Evolutionary conservation across 305 asterid genomes (phyloP), one percentile per base, ranked within the genome.

Genomic region (Euphrasia arctica): DNA sequence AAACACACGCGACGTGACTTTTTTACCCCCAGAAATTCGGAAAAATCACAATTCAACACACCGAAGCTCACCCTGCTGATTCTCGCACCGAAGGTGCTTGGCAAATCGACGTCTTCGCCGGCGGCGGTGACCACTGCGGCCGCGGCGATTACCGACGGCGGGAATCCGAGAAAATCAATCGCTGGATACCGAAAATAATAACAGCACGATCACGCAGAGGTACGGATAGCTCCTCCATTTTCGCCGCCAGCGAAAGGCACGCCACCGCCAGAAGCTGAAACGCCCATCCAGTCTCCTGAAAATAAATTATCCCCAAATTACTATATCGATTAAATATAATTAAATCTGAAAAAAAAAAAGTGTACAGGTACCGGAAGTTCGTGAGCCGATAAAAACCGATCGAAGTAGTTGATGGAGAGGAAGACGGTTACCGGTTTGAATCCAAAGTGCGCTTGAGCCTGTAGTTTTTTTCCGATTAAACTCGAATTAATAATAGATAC

Each of bases 71-170:
- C 91, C 74, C 74, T 76, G 73, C 75, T 63, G 15, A 80, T 73
- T 66, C 80, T 70, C 65, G 48, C 74, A 71, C 72, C 80, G 71
- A 69, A 60, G 15, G 62, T 7, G 54, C 60, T 74, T 43, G 75
- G 72, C 42, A 75, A 42, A 27, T 42, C 63, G 58, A 63, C 75
- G 0, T 43, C 67, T 13, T 43, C 62, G 4, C 83, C 88, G 75
- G 66, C 74, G 77, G 80, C 81, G 55, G 80, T 45, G 28, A 73
- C 67, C 81, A 67, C 84, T 65, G 86, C 83, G 22, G 88, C 85
- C 49, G 88, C 85, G 8, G 88, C 86, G 14, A 85, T 70, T 4
- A 74, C 80, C 50, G 91, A 82, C 63, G 88, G 85, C 41, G 73
- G 74, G 60, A 74, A 82, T n/a, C 66, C 68, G 67, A 73, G 18